These are phyloP conservation scores for Trichaptum fuscoviolaceum DNA, from an alignment of 768 basidiomycete species.

Conservation along the genomic window DNA sequence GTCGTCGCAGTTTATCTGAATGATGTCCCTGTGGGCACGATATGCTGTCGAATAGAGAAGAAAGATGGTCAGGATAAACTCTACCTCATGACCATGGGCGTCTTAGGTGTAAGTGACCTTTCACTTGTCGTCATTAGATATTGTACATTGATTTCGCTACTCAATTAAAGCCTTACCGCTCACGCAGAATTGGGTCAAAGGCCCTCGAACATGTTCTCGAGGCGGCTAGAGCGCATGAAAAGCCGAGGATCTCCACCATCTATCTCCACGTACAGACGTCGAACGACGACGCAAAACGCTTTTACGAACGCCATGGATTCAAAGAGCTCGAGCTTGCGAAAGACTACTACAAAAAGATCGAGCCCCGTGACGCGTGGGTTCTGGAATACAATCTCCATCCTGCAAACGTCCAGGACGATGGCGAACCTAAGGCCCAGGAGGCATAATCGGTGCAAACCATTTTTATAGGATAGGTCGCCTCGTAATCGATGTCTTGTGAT, in stretches of 20 bases:
- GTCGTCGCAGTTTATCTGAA: constrained; percentile 77
- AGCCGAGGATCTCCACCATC: constrained; percentile 61
- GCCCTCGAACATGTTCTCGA: constrained; percentile 62
- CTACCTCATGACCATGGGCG: constrained; percentile 91
- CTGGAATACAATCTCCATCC: constrained; percentile 47
- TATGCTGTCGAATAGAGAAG: constrained; percentile 80
- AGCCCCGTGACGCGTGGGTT: constrained; percentile 82
- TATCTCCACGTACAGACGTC: constrained; percentile 88
- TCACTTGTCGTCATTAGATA: constrained; percentile 4
- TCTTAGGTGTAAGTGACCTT: constrained; percentile 64
- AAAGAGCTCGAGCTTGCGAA: constrained; percentile 56
- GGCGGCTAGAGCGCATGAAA: constrained; percentile 53
- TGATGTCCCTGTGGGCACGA: constrained; percentile 85
- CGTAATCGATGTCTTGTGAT: constrained; percentile 1
- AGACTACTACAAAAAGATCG: constrained; percentile 87
- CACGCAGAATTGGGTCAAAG: constrained; percentile 67
- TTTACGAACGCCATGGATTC: constrained; percentile 85
- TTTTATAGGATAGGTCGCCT: background rate
- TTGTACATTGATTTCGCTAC: constrained; percentile 7
- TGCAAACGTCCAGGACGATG: background rate
- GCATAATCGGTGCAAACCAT: background rate
- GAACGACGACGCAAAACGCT: constrained; percentile 68
- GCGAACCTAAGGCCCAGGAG: background rate
- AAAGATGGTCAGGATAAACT: constrained; percentile 51
- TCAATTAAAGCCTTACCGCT: constrained; percentile 70